Evolutionary conservation across 257 asterid species (phyloP).

Genomic region (Scutellaria barbata): DNA sequence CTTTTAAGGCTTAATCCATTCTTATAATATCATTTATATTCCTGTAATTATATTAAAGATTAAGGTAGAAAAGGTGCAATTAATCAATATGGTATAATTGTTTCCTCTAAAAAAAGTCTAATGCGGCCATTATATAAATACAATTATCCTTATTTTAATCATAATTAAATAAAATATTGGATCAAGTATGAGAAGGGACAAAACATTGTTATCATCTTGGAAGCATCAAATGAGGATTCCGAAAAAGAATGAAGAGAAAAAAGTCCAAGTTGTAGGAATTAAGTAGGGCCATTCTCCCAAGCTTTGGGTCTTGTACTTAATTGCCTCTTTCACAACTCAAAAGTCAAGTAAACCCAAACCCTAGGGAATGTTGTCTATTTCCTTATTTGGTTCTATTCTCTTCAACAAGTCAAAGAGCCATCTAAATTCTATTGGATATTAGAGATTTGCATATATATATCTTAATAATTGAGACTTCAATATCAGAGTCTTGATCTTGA

Average conservation of each 20-base stretch:
- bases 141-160: too few relatives aligned
- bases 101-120: too few relatives aligned
- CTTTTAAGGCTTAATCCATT: not conserved
- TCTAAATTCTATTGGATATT: not conserved
- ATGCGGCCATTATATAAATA: too few relatives aligned
- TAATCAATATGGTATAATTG: too few relatives aligned
- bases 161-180: too few relatives aligned
- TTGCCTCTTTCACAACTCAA: slow-evolving; percentile 35
- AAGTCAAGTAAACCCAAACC: slow-evolving; percentile 39
- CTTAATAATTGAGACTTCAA: too few relatives aligned
- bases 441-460: too few relatives aligned
- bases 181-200: not conserved
- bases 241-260: not conserved
- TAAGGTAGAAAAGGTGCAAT: too few relatives aligned
- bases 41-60: too few relatives aligned
- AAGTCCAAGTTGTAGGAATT: slow-evolving; percentile 1
- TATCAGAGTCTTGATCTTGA: too few relatives aligned
- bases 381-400: not conserved
- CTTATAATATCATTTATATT: not conserved
- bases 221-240: not conserved
- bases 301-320: not conserved
- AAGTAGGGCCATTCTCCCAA: slow-evolving; percentile 13
- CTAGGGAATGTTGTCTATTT: not conserved
- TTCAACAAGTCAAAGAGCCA: not conserved
- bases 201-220: slow-evolving; percentile 16